These are phyloP conservation scores for Dinochytrium kinnereticum DNA, from an alignment of 371 early-diverging fungal species.

Conservation along the genomic window DNA sequence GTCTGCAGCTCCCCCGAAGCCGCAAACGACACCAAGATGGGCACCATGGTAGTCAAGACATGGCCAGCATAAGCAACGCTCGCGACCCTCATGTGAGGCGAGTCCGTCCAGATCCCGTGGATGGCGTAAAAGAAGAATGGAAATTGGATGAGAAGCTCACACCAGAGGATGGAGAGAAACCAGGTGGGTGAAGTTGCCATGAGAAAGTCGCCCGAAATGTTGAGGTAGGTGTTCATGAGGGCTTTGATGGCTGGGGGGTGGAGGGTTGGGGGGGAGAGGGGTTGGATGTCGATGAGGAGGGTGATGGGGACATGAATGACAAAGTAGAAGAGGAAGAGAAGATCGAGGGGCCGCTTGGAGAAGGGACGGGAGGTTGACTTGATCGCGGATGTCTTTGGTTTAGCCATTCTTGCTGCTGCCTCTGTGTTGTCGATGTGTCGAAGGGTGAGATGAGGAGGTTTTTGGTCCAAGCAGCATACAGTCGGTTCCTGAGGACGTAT, in stretches of 20 bases:
- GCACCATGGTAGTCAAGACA: conserved; percentile 52
- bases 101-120: conserved; percentile 53
- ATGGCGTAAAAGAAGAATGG: conserved; percentile 71
- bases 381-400: background rate
- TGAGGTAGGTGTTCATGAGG: conserved; percentile 47
- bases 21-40: conserved; percentile 55
- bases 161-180: conserved; percentile 61
- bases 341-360: conserved; percentile 22
- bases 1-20: conserved; percentile 40
- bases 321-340: conserved; percentile 25
- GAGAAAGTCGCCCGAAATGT: conserved; percentile 63
- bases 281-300: conserved; percentile 22
- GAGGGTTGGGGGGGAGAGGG: background rate
- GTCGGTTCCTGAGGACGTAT: too few species aligned
- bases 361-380: conserved; percentile 1
- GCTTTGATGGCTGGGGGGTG: conserved; percentile 34
- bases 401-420: background rate
- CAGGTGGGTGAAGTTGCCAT: conserved; percentile 55
- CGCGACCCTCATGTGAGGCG: background rate
- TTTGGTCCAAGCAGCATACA: too few species aligned
- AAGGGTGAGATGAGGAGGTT: too few species aligned
- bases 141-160: conserved; percentile 67
- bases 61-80: background rate
- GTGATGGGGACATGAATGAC: conserved; percentile 32
- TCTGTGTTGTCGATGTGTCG: too few species aligned